Conservation (phyloP, 2,329 filamentous ascomycete species). For the Pseudofabraea citricarpa region DNA sequence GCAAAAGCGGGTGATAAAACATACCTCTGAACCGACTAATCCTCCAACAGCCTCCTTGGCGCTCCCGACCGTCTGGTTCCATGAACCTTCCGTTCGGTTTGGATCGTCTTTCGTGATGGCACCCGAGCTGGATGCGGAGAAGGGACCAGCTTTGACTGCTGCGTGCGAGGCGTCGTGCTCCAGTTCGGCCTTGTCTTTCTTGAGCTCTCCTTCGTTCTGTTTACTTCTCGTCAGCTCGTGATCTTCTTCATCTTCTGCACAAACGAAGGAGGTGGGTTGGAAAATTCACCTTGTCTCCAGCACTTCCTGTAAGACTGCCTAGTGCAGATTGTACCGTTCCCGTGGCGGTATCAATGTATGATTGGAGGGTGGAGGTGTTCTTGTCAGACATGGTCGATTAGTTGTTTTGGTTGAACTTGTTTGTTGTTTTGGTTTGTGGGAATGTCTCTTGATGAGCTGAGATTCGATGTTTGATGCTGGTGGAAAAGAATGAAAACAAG, state of each 20-base stretch:
- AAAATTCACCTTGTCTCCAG: constrained; percentile 53
- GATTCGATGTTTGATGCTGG: no score
- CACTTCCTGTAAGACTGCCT: constrained; percentile 69
- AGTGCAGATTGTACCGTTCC: constrained; percentile 69
- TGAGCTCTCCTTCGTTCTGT: constrained; percentile 27
- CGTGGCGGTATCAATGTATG: constrained; percentile 67
- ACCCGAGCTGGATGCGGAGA: constrained; percentile 64
- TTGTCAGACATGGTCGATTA: constrained; percentile 43
- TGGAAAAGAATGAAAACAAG: not conserved
- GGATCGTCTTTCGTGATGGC: constrained; percentile 67
- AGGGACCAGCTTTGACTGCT: constrained; percentile 67
- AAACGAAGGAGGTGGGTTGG: not conserved
- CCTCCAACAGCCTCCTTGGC: constrained; percentile 79
- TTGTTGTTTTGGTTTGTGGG: constrained; percentile 5
- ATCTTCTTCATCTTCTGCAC: constrained; percentile 3
- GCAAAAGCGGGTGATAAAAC: constrained; percentile 11
- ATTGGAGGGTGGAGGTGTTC: constrained; percentile 69
- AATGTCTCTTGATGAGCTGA: constrained; percentile 3
- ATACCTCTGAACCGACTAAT: constrained; percentile 66
- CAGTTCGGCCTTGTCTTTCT: constrained; percentile 61
- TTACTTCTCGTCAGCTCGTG: constrained; percentile 2
- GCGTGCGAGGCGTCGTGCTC: constrained; percentile 74
- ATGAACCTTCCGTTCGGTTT: constrained; percentile 66
- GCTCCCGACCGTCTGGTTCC: constrained; percentile 86
- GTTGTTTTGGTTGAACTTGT: constrained; percentile 5